A percentile compares a stretch with the other conserved stretches of the same genome.
Evolutionary conservation across 2,329 filamentous ascomycete genomes (phyloP).

Genomic region (Macroventuria anomochaeta): DNA sequence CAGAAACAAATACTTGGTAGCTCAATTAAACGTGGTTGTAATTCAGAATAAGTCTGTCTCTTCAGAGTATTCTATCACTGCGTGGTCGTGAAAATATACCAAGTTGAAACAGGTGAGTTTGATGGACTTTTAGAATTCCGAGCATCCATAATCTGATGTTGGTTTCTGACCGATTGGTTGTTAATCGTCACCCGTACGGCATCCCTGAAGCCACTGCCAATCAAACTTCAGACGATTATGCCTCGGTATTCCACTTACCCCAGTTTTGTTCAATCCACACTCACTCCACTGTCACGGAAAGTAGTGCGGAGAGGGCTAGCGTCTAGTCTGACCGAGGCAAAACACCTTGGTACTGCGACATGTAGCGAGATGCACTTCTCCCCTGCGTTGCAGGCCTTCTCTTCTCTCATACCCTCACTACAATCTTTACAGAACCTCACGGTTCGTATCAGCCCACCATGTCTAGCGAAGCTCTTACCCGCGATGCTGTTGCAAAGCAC

Average conservation of each 20-base stretch:
- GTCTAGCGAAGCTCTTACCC: slow-evolving; percentile 51
- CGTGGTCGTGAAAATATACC: too few relatives aligned
- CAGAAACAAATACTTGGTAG: too few relatives aligned
- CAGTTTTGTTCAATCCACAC: slow-evolving; percentile 19
- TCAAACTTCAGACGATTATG: slow-evolving; percentile 8
- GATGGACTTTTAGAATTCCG: too few relatives aligned
- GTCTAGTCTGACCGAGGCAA: slow-evolving; percentile 26
- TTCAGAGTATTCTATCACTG: too few relatives aligned
- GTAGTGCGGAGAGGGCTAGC: slow-evolving; percentile 27
- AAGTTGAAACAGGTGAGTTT: too few relatives aligned
- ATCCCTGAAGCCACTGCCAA: too few relatives aligned
- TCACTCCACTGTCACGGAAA: slow-evolving; percentile 23
- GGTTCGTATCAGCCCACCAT: slow-evolving; percentile 25
- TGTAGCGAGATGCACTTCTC: slow-evolving; percentile 15
- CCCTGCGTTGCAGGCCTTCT: neutral
- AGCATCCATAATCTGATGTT: too few relatives aligned
- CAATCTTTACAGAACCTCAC: neutral
- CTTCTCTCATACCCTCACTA: neutral
- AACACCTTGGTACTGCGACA: slow-evolving; percentile 10
- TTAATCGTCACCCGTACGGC: too few relatives aligned
- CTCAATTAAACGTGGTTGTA: too few relatives aligned
- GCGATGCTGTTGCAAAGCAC: slow-evolving; percentile 73
- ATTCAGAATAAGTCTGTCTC: too few relatives aligned
- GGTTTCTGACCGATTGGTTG: too few relatives aligned
- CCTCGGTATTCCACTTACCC: slow-evolving; percentile 30